Evolutionary conservation across 805 yeast genomes (phyloP), one percentile per base, ranked within the genome.

Genomic region (Schwanniomyces polymorphus): DNA sequence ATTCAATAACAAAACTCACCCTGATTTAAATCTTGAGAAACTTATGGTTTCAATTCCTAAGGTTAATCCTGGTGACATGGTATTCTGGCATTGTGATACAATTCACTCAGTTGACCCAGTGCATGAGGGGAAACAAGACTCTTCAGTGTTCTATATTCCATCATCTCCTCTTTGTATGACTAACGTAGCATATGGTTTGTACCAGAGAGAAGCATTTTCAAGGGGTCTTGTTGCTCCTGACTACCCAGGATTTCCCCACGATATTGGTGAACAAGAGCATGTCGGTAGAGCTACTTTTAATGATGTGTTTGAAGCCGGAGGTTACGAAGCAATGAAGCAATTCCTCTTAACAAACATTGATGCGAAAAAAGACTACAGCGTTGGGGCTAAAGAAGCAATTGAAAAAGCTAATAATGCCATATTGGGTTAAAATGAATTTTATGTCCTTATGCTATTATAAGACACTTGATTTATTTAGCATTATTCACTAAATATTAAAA

Each of bases 41-140:
- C 48, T 65, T 3, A 66, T 74, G 60, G 60, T 63, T 10, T 52
- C 65, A 1, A 56, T 72, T 33, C 78, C 79, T 6, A 52, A 58
- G 14, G 74, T 73, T n/a, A 43, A 63, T 2, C 65, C 74, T 10
- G 79, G 79, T 5, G 78, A 73, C 53, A 62, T 58, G 47, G 74
- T 75, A 0, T 65, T 67, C 44, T 74, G 78, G 78, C 79, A 75
- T 46, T 62, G 70, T 44, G 79, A 74, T 49, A 43, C 63, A 23
- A 61, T 67, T 12, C 79, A 75, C 51, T 68, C 68, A 10, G 76
- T 75, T 23, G 78, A 75, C 44, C 49, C 58, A 16, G 61, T 53
- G 4, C 75, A 70, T 48, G 46, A 45, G 6, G 76, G 77, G 6
- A 29, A 31, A 2, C 28, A 43, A 7, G 71, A 70, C 48, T 70